Percentiles rank a stretch among this genome's conserved stretches.
These are phyloP conservation scores for Candida argentea DNA, from an alignment of 805 yeast species.

Conservation along the genomic window DNA sequence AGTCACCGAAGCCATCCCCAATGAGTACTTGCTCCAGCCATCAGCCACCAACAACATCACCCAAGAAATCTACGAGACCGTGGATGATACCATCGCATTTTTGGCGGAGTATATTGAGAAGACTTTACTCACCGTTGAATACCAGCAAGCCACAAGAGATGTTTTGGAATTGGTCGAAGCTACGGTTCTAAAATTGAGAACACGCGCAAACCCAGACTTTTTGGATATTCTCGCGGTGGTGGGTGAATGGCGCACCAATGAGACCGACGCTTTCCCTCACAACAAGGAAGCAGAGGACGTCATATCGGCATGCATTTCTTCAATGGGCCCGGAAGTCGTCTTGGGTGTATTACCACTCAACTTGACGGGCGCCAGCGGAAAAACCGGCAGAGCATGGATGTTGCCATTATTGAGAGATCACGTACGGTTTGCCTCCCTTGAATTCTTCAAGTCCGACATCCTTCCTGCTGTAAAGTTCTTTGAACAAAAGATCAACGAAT, in stretches of 20 bases:
- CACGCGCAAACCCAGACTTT: constrained; percentile 63
- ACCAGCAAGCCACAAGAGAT: constrained; percentile 65
- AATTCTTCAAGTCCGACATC: constrained; percentile 51
- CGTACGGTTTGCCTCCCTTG: constrained; percentile 59
- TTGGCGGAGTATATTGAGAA: constrained; percentile 44
- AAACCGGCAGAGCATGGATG: constrained; percentile 92
- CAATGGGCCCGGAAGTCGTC: constrained; percentile 82
- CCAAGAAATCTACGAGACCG: constrained; percentile 41
- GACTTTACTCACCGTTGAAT: constrained; percentile 61
- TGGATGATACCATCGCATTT: constrained; percentile 43
- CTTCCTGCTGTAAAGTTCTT: constrained; percentile 57
- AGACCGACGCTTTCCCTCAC: constrained; percentile 53
- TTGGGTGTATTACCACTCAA: constrained; percentile 70
- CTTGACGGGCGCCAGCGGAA: constrained; percentile 40
- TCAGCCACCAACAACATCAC: constrained; percentile 28
- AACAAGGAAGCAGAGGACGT: constrained; percentile 73
- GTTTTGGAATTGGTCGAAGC: constrained; percentile 60
- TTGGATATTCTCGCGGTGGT: constrained; percentile 56
- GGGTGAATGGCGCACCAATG: constrained; percentile 82
- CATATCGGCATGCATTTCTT: constrained; percentile 65
- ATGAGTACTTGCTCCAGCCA: constrained; percentile 46
- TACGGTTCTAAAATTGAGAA: constrained; percentile 51
- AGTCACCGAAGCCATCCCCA: constrained; percentile 56
- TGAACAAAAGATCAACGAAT: constrained; percentile 33
- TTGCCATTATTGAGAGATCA: constrained; percentile 85